phyloP scores from a whole-genome alignment of 495 filamentous ascomycete species.

The Penicillium cinerascens region DNA sequence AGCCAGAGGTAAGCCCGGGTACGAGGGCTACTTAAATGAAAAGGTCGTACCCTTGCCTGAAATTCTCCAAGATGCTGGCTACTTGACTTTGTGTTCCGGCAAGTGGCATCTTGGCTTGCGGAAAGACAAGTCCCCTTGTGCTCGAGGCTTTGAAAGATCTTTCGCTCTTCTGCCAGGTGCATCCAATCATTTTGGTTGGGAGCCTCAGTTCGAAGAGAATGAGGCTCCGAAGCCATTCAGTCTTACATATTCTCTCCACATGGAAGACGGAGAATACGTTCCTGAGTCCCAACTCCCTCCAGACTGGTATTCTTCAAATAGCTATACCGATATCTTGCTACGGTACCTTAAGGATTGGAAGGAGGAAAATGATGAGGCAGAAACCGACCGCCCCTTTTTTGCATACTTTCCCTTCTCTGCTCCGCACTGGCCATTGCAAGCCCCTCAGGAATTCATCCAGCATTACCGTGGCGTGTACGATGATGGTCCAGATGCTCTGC shows the following conservation, averaged over 20 bases:
- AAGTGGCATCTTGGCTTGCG: constrained; percentile 46
- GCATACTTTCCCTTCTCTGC: constrained; percentile 39
- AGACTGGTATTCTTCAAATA: too few relatives aligned
- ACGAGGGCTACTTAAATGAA: constrained; percentile 56
- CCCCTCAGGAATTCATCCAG: constrained; percentile 27
- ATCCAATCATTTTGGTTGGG: constrained; percentile 29
- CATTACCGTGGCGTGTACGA: constrained; percentile 35
- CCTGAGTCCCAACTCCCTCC: too few relatives aligned
- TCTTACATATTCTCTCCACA: too few relatives aligned
- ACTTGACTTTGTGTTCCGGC: constrained; percentile 51
- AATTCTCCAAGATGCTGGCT: constrained; percentile 49
- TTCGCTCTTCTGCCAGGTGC: constrained; percentile 43
- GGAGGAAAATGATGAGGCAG: too few relatives aligned
- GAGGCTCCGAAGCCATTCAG: too few relatives aligned
- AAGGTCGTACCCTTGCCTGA: constrained; percentile 51
- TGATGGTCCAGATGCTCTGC: constrained; percentile 36
- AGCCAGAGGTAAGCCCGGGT: constrained; percentile 30
- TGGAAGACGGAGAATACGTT: too few relatives aligned
- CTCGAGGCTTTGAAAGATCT: constrained; percentile 41
- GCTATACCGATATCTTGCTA: too few relatives aligned
- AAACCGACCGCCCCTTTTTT: too few relatives aligned
- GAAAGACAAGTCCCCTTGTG: constrained; percentile 36
- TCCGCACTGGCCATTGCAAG: constrained; percentile 42
- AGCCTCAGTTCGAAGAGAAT: too few relatives aligned
- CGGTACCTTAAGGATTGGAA: too few relatives aligned